phyloP scores from a whole-genome alignment of 2,329 filamentous ascomycete species.

The Diaporthe nobilis region DNA sequence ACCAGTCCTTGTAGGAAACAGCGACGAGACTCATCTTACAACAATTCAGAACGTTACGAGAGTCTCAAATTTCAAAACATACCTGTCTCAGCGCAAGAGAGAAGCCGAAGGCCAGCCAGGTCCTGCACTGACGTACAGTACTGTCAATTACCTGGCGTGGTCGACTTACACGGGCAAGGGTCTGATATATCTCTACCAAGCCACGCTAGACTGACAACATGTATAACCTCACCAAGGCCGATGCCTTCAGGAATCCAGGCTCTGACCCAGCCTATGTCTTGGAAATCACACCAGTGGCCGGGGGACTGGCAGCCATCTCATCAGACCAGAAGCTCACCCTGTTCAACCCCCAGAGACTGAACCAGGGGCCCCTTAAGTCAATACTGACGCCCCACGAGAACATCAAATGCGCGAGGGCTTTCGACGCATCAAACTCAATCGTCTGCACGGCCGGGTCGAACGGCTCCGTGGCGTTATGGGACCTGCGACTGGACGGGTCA shows the following conservation, averaged over 20 bases:
- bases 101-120: neutral
- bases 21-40: no score
- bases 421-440: slow-evolving; percentile 65
- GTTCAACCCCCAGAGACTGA: slow-evolving; percentile 72
- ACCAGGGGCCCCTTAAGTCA: slow-evolving; percentile 62
- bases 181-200: neutral
- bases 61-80: no score
- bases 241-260: slow-evolving; percentile 56
- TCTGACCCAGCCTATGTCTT: slow-evolving; percentile 68
- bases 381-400: slow-evolving; percentile 71
- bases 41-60: accelerated
- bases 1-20: no score
- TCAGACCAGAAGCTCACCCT: slow-evolving; percentile 78
- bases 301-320: slow-evolving; percentile 71
- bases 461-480: slow-evolving; percentile 76
- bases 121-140: neutral
- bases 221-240: slow-evolving; percentile 58
- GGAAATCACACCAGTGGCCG: slow-evolving; percentile 64
- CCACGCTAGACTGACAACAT: slow-evolving; percentile 49
- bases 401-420: slow-evolving; percentile 72
- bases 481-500: slow-evolving; percentile 65
- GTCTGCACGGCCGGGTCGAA: slow-evolving; percentile 81
- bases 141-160: neutral
- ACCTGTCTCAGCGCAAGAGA: neutral
- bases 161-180: slow-evolving; percentile 24